Conservation (phyloP, 768 basidiomycete species). For the Leccinellum luteum region DNA sequence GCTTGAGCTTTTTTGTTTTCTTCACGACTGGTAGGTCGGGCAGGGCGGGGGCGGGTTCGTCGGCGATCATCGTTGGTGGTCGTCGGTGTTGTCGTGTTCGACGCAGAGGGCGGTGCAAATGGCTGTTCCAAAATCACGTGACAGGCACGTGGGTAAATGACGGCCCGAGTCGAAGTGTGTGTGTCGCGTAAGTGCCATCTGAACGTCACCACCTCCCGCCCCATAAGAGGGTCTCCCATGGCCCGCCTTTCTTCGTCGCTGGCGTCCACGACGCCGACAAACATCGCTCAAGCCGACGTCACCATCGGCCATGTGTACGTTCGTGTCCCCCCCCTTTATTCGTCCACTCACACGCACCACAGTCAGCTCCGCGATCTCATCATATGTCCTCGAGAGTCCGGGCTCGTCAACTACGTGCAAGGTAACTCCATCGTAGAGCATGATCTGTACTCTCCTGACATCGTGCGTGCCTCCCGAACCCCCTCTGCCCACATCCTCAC, state of each 20-base stretch:
- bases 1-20: conserved; percentile 69
- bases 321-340: conserved; percentile 2
- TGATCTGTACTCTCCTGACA: conserved; percentile 46
- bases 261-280: conserved; percentile 41
- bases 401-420: conserved; percentile 63
- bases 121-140: conserved; percentile 19
- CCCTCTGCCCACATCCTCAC: conserved; percentile 15
- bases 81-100: conserved; percentile 11
- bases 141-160: conserved; percentile 14
- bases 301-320: conserved; percentile 64
- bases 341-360: conserved; percentile 7
- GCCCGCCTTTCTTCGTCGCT: conserved; percentile 46
- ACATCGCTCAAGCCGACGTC: conserved; percentile 42
- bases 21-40: conserved; percentile 10
- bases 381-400: conserved; percentile 65
- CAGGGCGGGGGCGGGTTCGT: conserved; percentile 19
- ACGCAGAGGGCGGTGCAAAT: neutral
- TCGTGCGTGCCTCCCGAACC: conserved; percentile 37
- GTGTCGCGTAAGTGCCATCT: neutral
- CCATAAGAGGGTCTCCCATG: conserved; percentile 34
- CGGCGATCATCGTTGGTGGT: conserved; percentile 33
- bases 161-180: conserved; percentile 16
- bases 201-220: conserved; percentile 12
- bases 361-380: conserved; percentile 80
- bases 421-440: conserved; percentile 56